Base-by-base conservation (phyloP, 805 yeast genomes). In the Pichia scutulata region DNA sequence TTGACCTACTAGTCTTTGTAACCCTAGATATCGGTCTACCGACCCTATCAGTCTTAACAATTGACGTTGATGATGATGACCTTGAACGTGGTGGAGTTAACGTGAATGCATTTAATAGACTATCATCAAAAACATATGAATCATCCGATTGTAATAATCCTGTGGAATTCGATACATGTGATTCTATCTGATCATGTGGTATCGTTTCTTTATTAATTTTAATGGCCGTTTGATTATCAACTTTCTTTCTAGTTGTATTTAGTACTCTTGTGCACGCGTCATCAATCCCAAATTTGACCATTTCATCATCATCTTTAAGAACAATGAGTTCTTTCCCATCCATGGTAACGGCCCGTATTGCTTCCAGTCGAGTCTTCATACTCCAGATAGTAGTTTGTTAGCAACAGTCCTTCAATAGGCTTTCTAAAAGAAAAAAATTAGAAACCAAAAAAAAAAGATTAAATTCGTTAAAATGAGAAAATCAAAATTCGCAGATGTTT, bases 61-160 rank as follows among this genome's bases (percentile, higher is more conserved):
- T 33, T 10, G 46, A 44, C 23, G 46, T 36, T 21, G 46, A 22
- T 10, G 46, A 44, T 33, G 46, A 44, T 21, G 46, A 22, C 6
- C 44, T 21, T 19, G 48, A 46, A 10, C 6, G 36, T 9, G 48
- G 48, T n/a, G 48, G 48, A n/a, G 48, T 46, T 14, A 43, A 26
- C 7, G 16, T 6, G 23, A 39, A 18, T 21, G 9, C 23, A 19
- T 39, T 24, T 19, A 21, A 10, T 16, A 39, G 8, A 19, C 7
- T 39, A 13, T 25, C 37, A 33, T 33, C 37, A 33, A 33, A 16
- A 5, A 33, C 19, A 6, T 4, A 33, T 6, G 37, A 33, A 33
- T 33, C 19, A 33, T 33, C 24, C 23, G 40, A 39, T 18, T 39
- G 40, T 10, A 16, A 33, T 4, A 19, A 33, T 16, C 7, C 18